These are phyloP conservation scores for Candida ortonii DNA, from an alignment of 805 yeast genomes.

Conservation along the genomic window DNA sequence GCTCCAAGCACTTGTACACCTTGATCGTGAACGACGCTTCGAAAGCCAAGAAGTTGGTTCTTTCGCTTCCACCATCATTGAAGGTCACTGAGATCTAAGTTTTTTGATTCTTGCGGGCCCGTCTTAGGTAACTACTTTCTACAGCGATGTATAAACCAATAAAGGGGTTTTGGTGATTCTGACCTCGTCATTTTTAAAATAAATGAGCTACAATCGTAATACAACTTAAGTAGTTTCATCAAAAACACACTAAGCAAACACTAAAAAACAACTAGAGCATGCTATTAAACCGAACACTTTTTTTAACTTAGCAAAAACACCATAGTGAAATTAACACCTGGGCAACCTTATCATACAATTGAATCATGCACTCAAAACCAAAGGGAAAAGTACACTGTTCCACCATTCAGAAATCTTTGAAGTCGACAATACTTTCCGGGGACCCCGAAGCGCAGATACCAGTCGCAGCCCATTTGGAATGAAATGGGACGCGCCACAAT, in stretches of 20 bases:
- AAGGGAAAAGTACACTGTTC: background rate
- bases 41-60: conserved; percentile 96
- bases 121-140: no score
- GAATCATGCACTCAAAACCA: no score
- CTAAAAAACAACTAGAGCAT: conserved; percentile 6
- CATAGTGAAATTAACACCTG: background rate
- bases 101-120: conserved; percentile 3
- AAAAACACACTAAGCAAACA: conserved; percentile 7
- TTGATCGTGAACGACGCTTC: conserved; percentile 91
- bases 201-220: no score
- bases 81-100: conserved; percentile 49
- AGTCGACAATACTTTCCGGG: no score
- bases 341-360: no score
- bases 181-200: no score
- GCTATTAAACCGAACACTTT: conserved; percentile 1
- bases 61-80: conserved; percentile 94
- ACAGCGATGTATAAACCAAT: no score
- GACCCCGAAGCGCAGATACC: conserved; percentile 30
- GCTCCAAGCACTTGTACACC: conserved; percentile 91
- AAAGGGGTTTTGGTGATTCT: no score
- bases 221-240: no score
- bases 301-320: background rate
- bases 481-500: conserved; percentile 28
- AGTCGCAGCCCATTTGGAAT: conserved; percentile 22
- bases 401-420: background rate